Conservation (phyloP, 2,329 filamentous ascomycete genomes). For the Diplodia seriata region DNA sequence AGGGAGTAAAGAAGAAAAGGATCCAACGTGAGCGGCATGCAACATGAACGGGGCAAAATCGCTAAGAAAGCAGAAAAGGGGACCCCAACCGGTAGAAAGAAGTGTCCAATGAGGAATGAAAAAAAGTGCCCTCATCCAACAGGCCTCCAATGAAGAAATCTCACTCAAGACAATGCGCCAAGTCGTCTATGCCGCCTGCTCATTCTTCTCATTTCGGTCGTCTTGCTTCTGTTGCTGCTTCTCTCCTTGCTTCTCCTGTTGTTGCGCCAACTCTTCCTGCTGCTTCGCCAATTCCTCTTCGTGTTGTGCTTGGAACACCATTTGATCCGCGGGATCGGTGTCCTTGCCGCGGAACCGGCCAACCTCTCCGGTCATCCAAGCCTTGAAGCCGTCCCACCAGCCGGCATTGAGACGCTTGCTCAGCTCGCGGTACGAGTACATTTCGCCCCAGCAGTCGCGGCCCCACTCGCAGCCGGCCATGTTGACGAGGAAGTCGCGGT, state of each 20-base stretch:
- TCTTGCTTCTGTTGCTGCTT: neutral
- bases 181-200: conserved; percentile 4
- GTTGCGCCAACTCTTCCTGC: neutral
- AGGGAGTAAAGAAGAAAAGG: neutral
- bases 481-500: conserved; percentile 93
- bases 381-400: conserved; percentile 29
- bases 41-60: conserved; percentile 19
- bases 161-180: conserved; percentile 12
- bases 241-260: neutral
- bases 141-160: neutral
- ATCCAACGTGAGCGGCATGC: conserved; percentile 25
- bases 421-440: conserved; percentile 92
- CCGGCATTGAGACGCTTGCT: conserved; percentile 89
- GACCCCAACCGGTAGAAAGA: neutral
- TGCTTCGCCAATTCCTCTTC: neutral
- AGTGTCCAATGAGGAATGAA: neutral
- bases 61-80: conserved; percentile 9
- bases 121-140: conserved; percentile 11
- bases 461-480: conserved; percentile 99
- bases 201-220: conserved; percentile 9
- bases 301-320: conserved; percentile 4
- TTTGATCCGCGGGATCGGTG: conserved; percentile 17
- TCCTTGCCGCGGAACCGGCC: conserved; percentile 14
- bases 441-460: conserved; percentile 96
- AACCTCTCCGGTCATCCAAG: conserved; percentile 10